These are phyloP conservation scores for Raphanus raphanistrum DNA, from an alignment of 345 rosid genomes.

Conservation along the genomic window DNA sequence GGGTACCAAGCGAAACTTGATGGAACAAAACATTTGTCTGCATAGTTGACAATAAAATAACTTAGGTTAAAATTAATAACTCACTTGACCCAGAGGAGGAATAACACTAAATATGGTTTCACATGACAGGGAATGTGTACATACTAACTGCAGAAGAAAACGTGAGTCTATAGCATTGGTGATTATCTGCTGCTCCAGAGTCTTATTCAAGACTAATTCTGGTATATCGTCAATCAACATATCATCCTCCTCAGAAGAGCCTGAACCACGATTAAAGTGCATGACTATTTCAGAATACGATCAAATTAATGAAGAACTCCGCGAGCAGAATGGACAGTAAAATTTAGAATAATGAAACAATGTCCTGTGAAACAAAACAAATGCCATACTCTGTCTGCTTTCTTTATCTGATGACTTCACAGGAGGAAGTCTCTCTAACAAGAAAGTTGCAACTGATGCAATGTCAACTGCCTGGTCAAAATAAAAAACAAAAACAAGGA, in stretches of 20 bases:
- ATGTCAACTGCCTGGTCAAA: constrained; percentile 70
- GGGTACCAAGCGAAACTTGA: constrained; percentile 42
- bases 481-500: not conserved
- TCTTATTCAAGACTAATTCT: constrained; percentile 53
- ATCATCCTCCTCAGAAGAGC: constrained; percentile 73
- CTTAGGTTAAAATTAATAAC: constrained; percentile 7
- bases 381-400: constrained; percentile 58
- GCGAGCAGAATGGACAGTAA: constrained; percentile 10
- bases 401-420: constrained; percentile 54
- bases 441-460: constrained; percentile 71
- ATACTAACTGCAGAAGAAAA: constrained; percentile 92
- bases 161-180: constrained; percentile 73
- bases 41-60: constrained; percentile 38
- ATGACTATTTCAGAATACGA: constrained; percentile 14
- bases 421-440: constrained; percentile 79
- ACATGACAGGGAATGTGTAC: constrained; percentile 31
- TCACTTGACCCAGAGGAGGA: constrained; percentile 15
- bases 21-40: constrained; percentile 82
- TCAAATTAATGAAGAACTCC: constrained; percentile 17
- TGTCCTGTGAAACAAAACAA: not conserved
- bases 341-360: constrained; percentile 6
- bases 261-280: constrained; percentile 44
- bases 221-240: constrained; percentile 50
- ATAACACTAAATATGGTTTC: constrained; percentile 15
- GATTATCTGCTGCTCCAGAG: constrained; percentile 69